A percentile compares a stretch with the other conserved stretches of the same genome.
Evolutionary conservation across 2,329 filamentous ascomycete species (phyloP).

Genomic region (Geoglossum cookeanum): DNA sequence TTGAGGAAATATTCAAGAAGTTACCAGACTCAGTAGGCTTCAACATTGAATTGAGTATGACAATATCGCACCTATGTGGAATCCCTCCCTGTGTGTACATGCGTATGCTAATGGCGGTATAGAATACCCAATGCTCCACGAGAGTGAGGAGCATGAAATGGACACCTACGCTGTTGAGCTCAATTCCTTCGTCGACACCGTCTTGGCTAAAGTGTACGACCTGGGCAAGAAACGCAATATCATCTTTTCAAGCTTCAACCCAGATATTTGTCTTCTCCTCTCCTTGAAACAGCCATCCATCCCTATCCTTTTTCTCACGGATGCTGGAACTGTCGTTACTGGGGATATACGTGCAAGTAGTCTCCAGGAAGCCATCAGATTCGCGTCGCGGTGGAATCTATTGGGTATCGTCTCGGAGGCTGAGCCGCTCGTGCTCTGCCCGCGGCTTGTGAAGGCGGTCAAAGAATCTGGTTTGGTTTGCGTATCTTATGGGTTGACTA

Average conservation of each 20-base stretch:
- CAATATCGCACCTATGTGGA: constrained; percentile 5
- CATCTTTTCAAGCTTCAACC: constrained; percentile 95
- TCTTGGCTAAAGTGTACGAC: constrained; percentile 79
- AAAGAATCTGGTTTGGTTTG: constrained; percentile 90
- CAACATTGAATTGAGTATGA: constrained; percentile 82
- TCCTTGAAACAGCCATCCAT: constrained; percentile 97
- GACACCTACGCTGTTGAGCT: constrained; percentile 89
- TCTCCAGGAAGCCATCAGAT: constrained; percentile 86
- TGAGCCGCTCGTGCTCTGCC: constrained; percentile 74
- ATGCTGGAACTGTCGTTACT: constrained; percentile 63
- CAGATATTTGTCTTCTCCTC: constrained; percentile 82
- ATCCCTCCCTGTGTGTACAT: neutral
- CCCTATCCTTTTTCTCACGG: constrained; percentile 83
- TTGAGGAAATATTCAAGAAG: constrained; percentile 81
- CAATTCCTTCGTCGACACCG: constrained; percentile 90
- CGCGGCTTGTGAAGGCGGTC: constrained; percentile 73
- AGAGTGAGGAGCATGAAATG: constrained; percentile 91
- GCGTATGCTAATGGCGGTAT: neutral
- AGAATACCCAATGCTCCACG: constrained; percentile 93
- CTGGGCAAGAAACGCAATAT: constrained; percentile 67
- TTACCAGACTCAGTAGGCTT: constrained; percentile 72
- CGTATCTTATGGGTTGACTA: constrained; percentile 78
- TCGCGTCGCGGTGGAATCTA: constrained; percentile 86
- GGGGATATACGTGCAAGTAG: constrained; percentile 81
- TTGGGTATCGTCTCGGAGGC: constrained; percentile 81